phyloP scores from a whole-genome alignment of 129 eudicot species.

The Heracleum sosnowskyi region DNA sequence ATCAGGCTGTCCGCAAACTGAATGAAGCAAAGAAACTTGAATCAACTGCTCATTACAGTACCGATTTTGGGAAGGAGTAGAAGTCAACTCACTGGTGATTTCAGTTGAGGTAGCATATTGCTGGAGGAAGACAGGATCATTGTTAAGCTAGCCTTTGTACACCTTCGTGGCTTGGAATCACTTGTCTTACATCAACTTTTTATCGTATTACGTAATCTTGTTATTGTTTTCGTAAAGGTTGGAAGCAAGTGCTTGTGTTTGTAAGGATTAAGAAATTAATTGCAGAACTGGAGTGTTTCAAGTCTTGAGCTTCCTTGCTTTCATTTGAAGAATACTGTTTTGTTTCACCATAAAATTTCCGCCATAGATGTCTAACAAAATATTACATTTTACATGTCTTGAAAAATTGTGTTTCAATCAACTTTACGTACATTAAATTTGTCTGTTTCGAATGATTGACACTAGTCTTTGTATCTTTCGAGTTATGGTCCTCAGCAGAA shows the following conservation, averaged over 20 bases:
- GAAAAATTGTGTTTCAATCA: neutral
- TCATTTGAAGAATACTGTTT: neutral
- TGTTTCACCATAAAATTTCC: neutral
- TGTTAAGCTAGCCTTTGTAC: neutral
- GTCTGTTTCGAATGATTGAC: too few species aligned
- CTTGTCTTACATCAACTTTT: neutral
- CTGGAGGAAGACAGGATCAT: neutral
- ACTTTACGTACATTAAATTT: neutral
- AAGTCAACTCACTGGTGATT: neutral
- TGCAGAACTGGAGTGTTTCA: neutral
- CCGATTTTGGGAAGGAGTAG: conserved; percentile 95
- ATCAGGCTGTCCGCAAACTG: conserved; percentile 78
- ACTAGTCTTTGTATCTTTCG: too few species aligned
- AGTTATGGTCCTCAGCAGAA: too few species aligned
- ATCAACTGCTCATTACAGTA: conserved; percentile 81
- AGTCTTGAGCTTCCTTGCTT: neutral
- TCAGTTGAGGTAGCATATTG: neutral
- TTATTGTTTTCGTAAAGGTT: neutral
- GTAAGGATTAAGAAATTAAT: neutral
- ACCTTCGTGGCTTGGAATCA: neutral
- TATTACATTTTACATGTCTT: neutral
- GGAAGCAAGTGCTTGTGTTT: neutral
- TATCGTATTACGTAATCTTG: neutral
- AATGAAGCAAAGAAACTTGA: conserved; percentile 97
- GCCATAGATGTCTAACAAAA: neutral